Evolutionary conservation across 2,329 filamentous ascomycete genomes (phyloP), one percentile per base, ranked within the genome.

Genomic region (Xylariaceae sp.): DNA sequence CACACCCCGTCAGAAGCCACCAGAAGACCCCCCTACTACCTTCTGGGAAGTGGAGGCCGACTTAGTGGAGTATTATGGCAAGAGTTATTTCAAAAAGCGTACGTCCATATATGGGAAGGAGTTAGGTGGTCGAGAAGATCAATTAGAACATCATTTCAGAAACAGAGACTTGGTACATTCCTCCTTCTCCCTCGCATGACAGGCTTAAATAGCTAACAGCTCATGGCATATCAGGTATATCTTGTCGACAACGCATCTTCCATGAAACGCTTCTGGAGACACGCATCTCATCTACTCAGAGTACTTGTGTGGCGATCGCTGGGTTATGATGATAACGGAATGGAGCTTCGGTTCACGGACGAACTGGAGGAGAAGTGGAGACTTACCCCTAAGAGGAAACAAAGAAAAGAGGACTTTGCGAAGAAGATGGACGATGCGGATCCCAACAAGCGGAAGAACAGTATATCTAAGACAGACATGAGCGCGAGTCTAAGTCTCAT

Each of bases 281-380:
- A 68, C 4, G 68, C 62, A 6, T 67, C 40, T 2, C 55, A 55
- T 11, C 37, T 72, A 1, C 57, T 73, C 8, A 43, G 45, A 37
- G 62, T 67, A 1, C 63, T 72, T 0, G 58, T 69, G 14, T 61
- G 59, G 61, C 65, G 70, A 45, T 61, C 64, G 4, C 17, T 55
- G 4, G 66, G 64, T n/a, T 67, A 69, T 23, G 70, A 73, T 31
- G 55, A 67, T 4, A 58, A 73, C 44, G 70, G 70, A 3, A 66
- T 71, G 60, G 70, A 60, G 21, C 47, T 60, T 28, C 36, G 44
- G 4, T 60, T 60, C 19, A 60, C 57, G 3, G 44, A 47, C 19
- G 56, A 48, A 6, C 7, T 21, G 6, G 41, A 47, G 0, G 50
- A 34, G 29, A 48, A 52, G 31, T 43, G 14, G 33, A 44, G 21